Evolutionary conservation across 169 alveolate species (phyloP).

Genomic region (Plasmodium yoelii): DNA sequence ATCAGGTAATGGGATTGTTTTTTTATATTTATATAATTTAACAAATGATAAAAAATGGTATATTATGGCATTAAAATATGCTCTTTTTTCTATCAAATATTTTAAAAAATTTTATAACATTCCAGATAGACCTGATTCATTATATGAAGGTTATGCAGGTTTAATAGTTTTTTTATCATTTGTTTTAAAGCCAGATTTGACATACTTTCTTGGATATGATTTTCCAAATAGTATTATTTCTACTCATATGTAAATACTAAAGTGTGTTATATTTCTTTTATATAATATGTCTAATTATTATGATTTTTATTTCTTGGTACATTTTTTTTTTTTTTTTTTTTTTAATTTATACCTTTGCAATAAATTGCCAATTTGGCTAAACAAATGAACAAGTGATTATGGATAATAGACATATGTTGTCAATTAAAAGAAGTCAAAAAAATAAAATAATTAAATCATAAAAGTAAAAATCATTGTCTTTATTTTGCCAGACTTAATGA

Average conservation of each 20-base stretch:
- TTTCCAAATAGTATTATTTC: slow-evolving; percentile 2
- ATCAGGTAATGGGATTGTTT: slow-evolving; percentile 46
- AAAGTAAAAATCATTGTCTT: too few species aligned
- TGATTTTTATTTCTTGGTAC: too few species aligned
- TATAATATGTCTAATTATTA: too few species aligned
- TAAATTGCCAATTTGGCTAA: too few species aligned
- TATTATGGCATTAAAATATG: slow-evolving; percentile 59
- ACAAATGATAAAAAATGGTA: slow-evolving; percentile 48
- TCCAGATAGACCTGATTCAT: slow-evolving; percentile 62
- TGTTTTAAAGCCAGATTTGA: slow-evolving; percentile 25
- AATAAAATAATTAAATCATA: too few species aligned
- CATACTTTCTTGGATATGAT: slow-evolving; percentile 40
- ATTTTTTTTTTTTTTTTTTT: too few species aligned
- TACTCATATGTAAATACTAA: not conserved
- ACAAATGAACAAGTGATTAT: too few species aligned
- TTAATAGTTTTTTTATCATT: slow-evolving; percentile 36
- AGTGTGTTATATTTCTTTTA: too few species aligned
- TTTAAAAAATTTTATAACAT: slow-evolving; percentile 39
- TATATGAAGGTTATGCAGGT: slow-evolving; percentile 60
- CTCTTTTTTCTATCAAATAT: slow-evolving; percentile 39
- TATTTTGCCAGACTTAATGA: not conserved
- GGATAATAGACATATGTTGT: too few species aligned
- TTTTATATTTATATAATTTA: slow-evolving; percentile 41
- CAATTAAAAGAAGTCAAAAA: too few species aligned
- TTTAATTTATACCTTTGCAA: too few species aligned